Evolutionary conservation across 2,329 filamentous ascomycete genomes (phyloP), one percentile per base, ranked within the genome.

Genomic region (Aureobasidium subglaciale): DNA sequence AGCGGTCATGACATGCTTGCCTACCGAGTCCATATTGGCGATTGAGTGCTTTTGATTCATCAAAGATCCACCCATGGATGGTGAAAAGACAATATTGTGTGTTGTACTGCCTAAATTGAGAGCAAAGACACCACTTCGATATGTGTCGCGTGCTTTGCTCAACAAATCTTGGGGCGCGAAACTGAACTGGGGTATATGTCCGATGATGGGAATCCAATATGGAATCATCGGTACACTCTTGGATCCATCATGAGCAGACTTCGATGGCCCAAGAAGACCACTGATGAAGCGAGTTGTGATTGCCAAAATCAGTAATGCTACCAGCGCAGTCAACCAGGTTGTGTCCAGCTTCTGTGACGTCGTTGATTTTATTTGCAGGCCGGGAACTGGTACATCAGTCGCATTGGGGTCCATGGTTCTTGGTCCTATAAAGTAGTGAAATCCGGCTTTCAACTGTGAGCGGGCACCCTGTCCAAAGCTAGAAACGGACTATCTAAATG

Each of bases 171-270:
- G 68, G 46, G 74, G 72, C 37, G 75, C 65, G 62, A 75, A 71
- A 18, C 73, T 66, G 60, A 75, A 70, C 60, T 82, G 77, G 18
- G 77, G 61, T 6, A 75, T 71, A 69, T 85, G 79, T 35, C 80
- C 79, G 8, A 84, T 32, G 50, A 78, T 71, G 1, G 82, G 82
- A 7, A 85, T 65, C 78, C 80, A 85, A 66, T 85, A 85, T 25
- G 80, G 79, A 20, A 78, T 60, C 56, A 73, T 66, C 64, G 76
- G 76, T 58, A 79, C 73, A 54, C 67, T 68, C 60, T 61, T 58
- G 18, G 60, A 55, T 48, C 63, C 65, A 61, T 66, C 32, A 9
- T 53, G 48, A 29, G 56, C 55, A 32, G 32, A 55, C 30, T 56
- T 58, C 4, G 59, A 57, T 1, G 29, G 18, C 5, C 57, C 56